Base-by-base conservation (phyloP, 2,329 filamentous ascomycete genomes). In the Catunica adiposa region DNA sequence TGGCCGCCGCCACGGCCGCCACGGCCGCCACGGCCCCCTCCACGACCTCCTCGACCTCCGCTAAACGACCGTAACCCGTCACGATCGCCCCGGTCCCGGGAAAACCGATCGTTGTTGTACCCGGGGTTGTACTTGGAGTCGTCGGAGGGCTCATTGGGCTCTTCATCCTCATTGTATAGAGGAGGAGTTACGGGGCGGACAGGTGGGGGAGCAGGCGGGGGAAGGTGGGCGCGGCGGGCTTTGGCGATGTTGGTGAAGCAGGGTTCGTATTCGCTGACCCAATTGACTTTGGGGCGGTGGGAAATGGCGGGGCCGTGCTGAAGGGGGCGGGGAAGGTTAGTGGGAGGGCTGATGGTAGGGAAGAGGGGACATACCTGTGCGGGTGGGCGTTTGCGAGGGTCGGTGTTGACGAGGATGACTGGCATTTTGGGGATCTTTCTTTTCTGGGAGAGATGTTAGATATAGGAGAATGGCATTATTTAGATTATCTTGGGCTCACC, bases 231-330 rank as follows among this genome's bases (percentile, higher is more conserved):
- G 25, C 47, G 47, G 1, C 47, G 47, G 47, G 9, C 15, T 51
- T 29, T 7, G 23, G 47, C 47, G 20, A 5, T 29, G 0, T 14
- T 5, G 25, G 22, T 51, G 25, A 51, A 51, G 25, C 47, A 51
- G 14, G 47, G 47, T 9, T 51, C 1, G 47, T 51, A 51, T 51
- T 51, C 47, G 47, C 47, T 51, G 2, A 51, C 47, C 47, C 47
- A 51, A 14, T 9, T 8, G 23, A 51, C 14, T 11, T 29, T 25
- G 4, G 11, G 4, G 11, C 47, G 47, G 23, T 51, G 47, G 11
- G 25, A 1, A 14, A 15, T 22, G 3, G 22, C 26, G 3, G 47
- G 47, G 15, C 47, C 47, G 17, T 51, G 47, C 47, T 51, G 26
- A 15, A 17, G 47, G 2, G 8, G 23, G 22, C 6, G 26, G 3